Conservation (phyloP, 139 green algal genomes). For the Chloropicon primus region DNA sequence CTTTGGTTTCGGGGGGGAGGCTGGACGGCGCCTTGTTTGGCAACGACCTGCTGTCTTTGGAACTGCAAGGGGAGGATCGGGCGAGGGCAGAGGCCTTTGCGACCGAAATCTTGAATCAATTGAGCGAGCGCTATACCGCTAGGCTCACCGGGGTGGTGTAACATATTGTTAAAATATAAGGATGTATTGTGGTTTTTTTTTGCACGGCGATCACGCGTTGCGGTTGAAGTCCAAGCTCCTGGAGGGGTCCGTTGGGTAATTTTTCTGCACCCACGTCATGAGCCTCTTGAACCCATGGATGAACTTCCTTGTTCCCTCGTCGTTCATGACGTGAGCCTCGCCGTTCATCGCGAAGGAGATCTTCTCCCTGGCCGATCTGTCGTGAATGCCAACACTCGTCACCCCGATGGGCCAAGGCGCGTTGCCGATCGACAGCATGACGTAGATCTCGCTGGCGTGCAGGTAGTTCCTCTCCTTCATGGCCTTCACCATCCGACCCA, state of each 20-base stretch:
- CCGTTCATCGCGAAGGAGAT: constrained; percentile 42
- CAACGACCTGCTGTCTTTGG: background rate
- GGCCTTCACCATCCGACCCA: constrained; percentile 33
- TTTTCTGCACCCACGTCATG: constrained; percentile 32
- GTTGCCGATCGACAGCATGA: constrained; percentile 88
- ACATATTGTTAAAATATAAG: too few relatives aligned
- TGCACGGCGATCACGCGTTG: too few relatives aligned
- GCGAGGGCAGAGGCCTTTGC: background rate
- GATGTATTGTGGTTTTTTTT: too few relatives aligned
- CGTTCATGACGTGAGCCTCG: constrained; percentile 97
- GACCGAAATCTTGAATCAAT: background rate
- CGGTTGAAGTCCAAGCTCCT: background rate
- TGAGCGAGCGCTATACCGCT: background rate
- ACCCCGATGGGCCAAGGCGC: constrained; percentile 94
- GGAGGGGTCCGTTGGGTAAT: background rate
- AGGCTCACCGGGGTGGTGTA: too few relatives aligned
- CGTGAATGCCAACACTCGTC: constrained; percentile 80
- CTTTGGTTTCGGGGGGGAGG: background rate
- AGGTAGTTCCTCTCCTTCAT: constrained; percentile 86
- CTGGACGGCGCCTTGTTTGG: background rate
- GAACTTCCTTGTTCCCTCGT: constrained; percentile 94
- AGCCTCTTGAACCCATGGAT: constrained; percentile 79
- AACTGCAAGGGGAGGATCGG: background rate
- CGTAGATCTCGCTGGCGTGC: constrained; percentile 87
- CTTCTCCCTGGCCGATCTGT: constrained; percentile 89